phyloP scores from a whole-genome alignment of 352 stramenopile species.

The Pythium graminicola region DNA sequence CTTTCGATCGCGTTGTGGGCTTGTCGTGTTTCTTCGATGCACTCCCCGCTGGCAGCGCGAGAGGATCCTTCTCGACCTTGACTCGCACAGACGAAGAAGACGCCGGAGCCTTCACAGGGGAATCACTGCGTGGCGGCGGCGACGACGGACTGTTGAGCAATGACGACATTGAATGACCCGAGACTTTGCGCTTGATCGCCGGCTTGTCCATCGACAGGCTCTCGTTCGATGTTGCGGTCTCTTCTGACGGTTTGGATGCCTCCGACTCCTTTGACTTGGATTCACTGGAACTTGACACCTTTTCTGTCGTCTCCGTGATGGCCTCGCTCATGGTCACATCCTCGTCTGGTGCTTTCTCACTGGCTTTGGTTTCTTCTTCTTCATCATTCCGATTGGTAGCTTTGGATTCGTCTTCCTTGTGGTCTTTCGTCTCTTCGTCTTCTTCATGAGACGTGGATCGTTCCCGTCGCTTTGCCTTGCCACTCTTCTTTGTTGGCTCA shows the following conservation, averaged over 20 bases:
- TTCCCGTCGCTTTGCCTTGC: slow-evolving; percentile 14
- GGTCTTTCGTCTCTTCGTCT: slow-evolving; percentile 26
- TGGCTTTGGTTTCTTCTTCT: background rate
- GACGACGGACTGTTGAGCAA: slow-evolving; percentile 62
- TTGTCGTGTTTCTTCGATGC: slow-evolving; percentile 25
- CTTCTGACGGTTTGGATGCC: slow-evolving; percentile 2
- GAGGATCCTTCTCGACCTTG: slow-evolving; percentile 51
- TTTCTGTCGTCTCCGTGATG: slow-evolving; percentile 2
- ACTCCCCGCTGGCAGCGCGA: slow-evolving; percentile 17
- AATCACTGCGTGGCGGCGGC: slow-evolving; percentile 25
- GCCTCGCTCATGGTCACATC: slow-evolving; percentile 1
- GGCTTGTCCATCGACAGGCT: slow-evolving; percentile 16
- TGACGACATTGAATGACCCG: slow-evolving; percentile 60
- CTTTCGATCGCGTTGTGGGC: slow-evolving; percentile 26
- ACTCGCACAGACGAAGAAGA: slow-evolving; percentile 34
- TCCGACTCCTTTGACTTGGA: background rate
- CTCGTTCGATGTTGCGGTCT: background rate
- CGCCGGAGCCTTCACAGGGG: too few species aligned
- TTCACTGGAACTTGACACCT: background rate
- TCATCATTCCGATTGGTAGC: background rate
- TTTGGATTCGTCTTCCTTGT: background rate
- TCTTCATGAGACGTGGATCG: slow-evolving; percentile 26
- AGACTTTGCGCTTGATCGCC: slow-evolving; percentile 31
- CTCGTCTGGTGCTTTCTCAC: background rate
- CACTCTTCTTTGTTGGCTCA: slow-evolving; percentile 6